Evolutionary conservation across 805 yeast genomes (phyloP).

Genomic region (Saitoella complicata): DNA sequence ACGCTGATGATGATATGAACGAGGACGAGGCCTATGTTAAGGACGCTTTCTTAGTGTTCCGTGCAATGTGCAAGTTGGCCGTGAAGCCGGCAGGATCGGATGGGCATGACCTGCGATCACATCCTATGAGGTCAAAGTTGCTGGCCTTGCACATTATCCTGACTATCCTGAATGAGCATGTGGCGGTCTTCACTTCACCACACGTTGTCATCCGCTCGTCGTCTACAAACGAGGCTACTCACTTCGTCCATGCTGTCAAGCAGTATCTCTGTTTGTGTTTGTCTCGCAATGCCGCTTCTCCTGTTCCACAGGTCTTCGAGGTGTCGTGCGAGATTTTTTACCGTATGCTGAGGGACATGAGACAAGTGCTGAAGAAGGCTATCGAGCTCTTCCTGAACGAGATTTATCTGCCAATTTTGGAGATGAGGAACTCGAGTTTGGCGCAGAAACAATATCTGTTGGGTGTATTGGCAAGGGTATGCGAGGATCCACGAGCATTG

Average conservation of each 20-base stretch:
- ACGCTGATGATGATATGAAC: conserved; percentile 27
- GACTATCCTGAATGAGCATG: conserved; percentile 68
- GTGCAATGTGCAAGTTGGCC: conserved; percentile 89
- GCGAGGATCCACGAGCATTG: conserved; percentile 76
- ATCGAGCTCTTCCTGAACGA: conserved; percentile 87
- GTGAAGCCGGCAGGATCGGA: conserved; percentile 42
- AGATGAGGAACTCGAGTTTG: conserved; percentile 75
- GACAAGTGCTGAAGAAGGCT: conserved; percentile 80
- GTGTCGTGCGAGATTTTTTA: conserved; percentile 85
- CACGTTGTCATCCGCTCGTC: conserved; percentile 20
- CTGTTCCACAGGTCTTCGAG: conserved; percentile 81
- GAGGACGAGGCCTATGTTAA: conserved; percentile 60
- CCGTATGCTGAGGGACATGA: conserved; percentile 65
- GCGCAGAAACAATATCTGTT: conserved; percentile 85
- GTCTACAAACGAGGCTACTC: conserved; percentile 28
- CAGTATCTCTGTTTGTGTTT: conserved; percentile 70
- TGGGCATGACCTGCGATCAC: conserved; percentile 54
- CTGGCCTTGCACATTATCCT: conserved; percentile 78
- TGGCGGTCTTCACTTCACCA: conserved; percentile 53
- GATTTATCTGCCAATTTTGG: conserved; percentile 85
- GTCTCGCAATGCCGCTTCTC: conserved; percentile 84
- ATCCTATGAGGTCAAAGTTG: conserved; percentile 79
- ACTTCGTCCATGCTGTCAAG: conserved; percentile 63
- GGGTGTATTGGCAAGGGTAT: conserved; percentile 61
- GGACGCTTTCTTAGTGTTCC: conserved; percentile 82